These are phyloP conservation scores for Tolypocladium tropicale DNA, from an alignment of 2,329 filamentous ascomycete species.

Conservation along the genomic window DNA sequence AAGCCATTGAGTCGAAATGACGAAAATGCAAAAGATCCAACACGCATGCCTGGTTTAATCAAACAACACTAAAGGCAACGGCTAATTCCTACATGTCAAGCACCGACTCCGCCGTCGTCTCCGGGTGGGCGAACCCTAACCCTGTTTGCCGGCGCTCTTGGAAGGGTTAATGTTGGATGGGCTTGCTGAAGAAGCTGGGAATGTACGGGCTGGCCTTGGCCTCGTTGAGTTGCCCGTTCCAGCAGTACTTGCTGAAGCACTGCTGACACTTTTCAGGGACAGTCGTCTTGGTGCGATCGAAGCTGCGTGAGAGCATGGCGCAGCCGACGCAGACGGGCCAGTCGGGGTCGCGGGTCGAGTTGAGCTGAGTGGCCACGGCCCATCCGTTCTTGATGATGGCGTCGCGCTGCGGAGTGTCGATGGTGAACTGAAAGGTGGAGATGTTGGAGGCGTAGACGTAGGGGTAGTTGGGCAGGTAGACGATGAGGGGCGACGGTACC, in stretches of 20 bases:
- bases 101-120: not conserved
- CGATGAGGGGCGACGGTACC: constrained; percentile 54
- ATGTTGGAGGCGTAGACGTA: constrained; percentile 70
- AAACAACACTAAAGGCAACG: no score
- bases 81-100: not conserved
- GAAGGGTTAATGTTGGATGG: constrained; percentile 15
- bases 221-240: constrained; percentile 61
- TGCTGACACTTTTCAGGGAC: constrained; percentile 61
- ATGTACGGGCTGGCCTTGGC: constrained; percentile 21
- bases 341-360: constrained; percentile 59
- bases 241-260: constrained; percentile 83
- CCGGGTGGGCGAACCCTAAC: not conserved
- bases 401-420: constrained; percentile 58
- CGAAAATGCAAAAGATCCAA: not conserved
- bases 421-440: constrained; percentile 61
- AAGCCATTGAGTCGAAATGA: not conserved
- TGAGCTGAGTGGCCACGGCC: constrained; percentile 72
- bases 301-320: constrained; percentile 69
- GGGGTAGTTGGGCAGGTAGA: constrained; percentile 73
- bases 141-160: constrained; percentile 10
- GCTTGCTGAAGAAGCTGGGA: constrained; percentile 15
- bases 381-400: constrained; percentile 80
- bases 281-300: constrained; percentile 56
- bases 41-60: not conserved
- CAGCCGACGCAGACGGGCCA: constrained; percentile 86